Percentiles rank a stretch among this genome's conserved stretches.
phyloP scores from a whole-genome alignment of 352 stramenopile species.

The Phytopythium chamaehyphon region DNA sequence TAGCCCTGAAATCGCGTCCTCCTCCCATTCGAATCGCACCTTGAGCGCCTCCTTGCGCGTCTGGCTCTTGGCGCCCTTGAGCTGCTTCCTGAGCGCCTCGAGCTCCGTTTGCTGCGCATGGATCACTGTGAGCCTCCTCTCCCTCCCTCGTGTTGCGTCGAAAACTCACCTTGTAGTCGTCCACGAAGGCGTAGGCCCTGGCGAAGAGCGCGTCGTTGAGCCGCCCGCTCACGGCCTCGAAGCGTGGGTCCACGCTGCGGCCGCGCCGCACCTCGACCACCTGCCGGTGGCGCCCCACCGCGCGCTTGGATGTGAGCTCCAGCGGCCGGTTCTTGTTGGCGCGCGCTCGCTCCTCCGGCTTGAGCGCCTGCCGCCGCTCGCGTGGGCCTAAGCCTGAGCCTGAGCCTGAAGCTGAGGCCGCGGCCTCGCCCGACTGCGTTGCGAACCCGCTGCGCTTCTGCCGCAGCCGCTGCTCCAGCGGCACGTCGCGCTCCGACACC shows the following conservation, averaged over 20 bases:
- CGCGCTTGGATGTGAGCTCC: conserved; percentile 81
- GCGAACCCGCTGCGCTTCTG: conserved; percentile 79
- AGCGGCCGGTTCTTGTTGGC: conserved; percentile 86
- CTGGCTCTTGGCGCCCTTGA: conserved; percentile 62
- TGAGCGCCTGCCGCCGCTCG: conserved; percentile 18
- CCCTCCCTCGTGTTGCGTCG: too few species aligned
- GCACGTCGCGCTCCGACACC: conserved; percentile 45
- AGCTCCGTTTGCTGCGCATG: conserved; percentile 61
- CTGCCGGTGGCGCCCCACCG: conserved; percentile 72
- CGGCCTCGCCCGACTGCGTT: conserved; percentile 6
- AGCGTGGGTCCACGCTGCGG: conserved; percentile 77
- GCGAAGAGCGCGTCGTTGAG: conserved; percentile 87
- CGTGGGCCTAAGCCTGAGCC: too few species aligned
- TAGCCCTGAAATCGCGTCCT: not conserved
- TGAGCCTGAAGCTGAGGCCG: not conserved
- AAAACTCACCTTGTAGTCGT: conserved; percentile 73
- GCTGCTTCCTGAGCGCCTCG: conserved; percentile 77
- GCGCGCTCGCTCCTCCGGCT: conserved; percentile 3
- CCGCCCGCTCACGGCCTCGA: conserved; percentile 77
- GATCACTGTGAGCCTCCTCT: too few species aligned
- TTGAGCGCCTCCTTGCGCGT: conserved; percentile 76
- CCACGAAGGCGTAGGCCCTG: conserved; percentile 88
- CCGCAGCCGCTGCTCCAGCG: conserved; percentile 71
- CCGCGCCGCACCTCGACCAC: conserved; percentile 83
- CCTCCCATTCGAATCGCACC: conserved; percentile 23